Conservation (phyloP, 345 rosid species). For the rapeseed (Brassica napus) region DNA sequence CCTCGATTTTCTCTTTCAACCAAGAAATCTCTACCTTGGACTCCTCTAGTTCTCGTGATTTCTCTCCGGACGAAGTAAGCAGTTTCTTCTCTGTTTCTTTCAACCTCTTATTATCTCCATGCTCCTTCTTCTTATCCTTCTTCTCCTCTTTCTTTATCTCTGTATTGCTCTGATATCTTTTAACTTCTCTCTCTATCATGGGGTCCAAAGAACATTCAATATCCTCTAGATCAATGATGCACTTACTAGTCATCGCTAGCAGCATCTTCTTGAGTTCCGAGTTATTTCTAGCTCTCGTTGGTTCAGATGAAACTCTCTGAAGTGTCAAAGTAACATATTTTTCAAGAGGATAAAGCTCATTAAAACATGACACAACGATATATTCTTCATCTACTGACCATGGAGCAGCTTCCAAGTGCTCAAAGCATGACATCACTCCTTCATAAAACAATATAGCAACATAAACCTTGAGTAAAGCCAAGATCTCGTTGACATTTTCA, state of each 20-base stretch:
- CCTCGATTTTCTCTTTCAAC: slow-evolving; percentile 41
- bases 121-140: not conserved
- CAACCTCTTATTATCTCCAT: slow-evolving; percentile 10
- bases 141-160: not conserved
- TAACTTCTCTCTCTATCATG: slow-evolving; percentile 34
- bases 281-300: slow-evolving; percentile 26
- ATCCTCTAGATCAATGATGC: slow-evolving; percentile 45
- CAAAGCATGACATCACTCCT: slow-evolving; percentile 72
- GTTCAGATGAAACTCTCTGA: slow-evolving; percentile 62
- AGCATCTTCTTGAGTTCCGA: slow-evolving; percentile 43
- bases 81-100: slow-evolving; percentile 36
- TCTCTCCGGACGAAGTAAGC: slow-evolving; percentile 48
- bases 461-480: slow-evolving; percentile 92
- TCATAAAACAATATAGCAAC: slow-evolving; percentile 66
- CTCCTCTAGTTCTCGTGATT: slow-evolving; percentile 48
- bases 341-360: slow-evolving; percentile 64
- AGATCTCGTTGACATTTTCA: slow-evolving; percentile 60
- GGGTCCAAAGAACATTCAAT: slow-evolving; percentile 48
- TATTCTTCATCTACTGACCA: slow-evolving; percentile 88
- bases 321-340: slow-evolving; percentile 57
- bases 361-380: slow-evolving; percentile 54
- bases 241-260: slow-evolving; percentile 39
- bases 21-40: slow-evolving; percentile 47
- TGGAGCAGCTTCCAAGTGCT: slow-evolving; percentile 88
- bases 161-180: not conserved